Conservation (phyloP, 805 yeast species). For the Suhomyces sp. region DNA sequence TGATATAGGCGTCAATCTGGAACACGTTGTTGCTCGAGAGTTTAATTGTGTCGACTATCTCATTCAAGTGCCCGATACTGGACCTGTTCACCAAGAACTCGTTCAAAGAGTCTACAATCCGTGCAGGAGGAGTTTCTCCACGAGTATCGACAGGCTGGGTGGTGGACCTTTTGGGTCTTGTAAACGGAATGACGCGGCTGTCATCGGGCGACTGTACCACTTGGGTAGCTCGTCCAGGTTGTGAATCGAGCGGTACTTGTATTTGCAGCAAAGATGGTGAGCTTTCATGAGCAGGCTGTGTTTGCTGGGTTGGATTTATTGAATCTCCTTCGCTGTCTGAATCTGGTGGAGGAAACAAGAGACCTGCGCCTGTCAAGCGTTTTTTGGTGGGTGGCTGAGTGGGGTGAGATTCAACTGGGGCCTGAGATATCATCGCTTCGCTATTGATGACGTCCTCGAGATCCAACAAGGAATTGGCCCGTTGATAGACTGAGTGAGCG, state of each 20-base stretch:
- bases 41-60: neutral
- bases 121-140: neutral
- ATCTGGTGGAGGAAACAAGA: neutral
- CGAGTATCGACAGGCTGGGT: neutral
- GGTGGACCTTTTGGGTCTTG: neutral
- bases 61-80: neutral
- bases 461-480: neutral
- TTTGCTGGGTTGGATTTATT: neutral
- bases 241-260: neutral
- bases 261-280: neutral
- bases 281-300: neutral
- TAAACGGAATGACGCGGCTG: neutral
- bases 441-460: neutral
- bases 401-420: neutral
- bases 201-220: neutral
- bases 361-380: slow-evolving; percentile 1
- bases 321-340: neutral
- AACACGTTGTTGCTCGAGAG: slow-evolving; percentile 11
- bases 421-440: neutral
- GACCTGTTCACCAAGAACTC: neutral
- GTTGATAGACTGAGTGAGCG: neutral
- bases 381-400: neutral
- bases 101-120: neutral
- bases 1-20: slow-evolving; percentile 17
- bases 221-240: neutral